Percentiles rank a stretch among this genome's conserved stretches.
These are phyloP conservation scores for Leishmania amazonensis DNA, from an alignment of 208 protist genomes.

Conservation along the genomic window DNA sequence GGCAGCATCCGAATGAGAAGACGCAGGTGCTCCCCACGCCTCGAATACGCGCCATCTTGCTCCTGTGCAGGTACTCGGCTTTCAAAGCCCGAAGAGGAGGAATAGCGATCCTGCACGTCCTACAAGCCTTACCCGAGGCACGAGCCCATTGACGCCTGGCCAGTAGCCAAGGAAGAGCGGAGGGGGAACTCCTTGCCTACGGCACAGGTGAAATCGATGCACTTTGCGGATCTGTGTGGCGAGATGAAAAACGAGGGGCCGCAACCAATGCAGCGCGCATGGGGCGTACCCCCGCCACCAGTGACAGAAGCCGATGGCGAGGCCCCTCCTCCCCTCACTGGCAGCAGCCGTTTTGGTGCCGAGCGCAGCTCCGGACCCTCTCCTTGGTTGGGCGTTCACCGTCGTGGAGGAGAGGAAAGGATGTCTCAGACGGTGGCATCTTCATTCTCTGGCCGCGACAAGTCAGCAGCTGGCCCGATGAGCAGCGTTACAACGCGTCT, in stretches of 20 bases:
- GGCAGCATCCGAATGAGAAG: background rate
- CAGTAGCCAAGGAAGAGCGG: background rate
- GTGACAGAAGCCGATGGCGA: background rate
- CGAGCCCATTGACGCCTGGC: background rate
- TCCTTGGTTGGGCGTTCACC: background rate
- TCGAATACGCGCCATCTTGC: background rate
- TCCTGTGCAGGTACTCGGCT: background rate
- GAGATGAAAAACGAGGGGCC: background rate
- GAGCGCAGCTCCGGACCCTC: background rate
- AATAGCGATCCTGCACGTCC: background rate
- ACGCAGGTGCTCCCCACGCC: too few species aligned
- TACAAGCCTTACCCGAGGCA: background rate
- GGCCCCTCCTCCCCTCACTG: background rate
- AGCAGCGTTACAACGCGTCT: slow-evolving; percentile 11
- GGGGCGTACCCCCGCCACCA: background rate
- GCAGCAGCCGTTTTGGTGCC: background rate
- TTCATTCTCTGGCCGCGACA: slow-evolving; percentile 22
- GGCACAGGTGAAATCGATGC: background rate
- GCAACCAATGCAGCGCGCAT: background rate
- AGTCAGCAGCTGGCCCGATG: slow-evolving; percentile 17
- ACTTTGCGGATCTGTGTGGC: background rate
- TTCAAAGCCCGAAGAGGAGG: background rate
- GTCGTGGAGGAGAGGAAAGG: slow-evolving; percentile 26
- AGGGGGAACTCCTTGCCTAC: background rate
- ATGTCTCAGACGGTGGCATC: background rate